phyloP scores from a whole-genome alignment of 345 rosid species.

The Citrus sp. region DNA sequence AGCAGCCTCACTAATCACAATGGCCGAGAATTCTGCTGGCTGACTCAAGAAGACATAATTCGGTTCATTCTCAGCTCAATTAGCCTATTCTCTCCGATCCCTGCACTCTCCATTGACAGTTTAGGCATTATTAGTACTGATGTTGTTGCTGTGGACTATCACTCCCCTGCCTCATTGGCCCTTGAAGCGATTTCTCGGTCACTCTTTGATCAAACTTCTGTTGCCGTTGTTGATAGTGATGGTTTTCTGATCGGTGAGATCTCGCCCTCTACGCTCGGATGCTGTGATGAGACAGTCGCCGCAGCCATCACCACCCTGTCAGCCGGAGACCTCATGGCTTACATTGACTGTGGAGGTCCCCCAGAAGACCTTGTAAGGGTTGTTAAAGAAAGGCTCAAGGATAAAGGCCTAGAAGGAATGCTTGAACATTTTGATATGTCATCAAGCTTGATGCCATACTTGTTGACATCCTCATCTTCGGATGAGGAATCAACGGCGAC shows the following conservation, averaged over 20 bases:
- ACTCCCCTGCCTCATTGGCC: constrained; percentile 61
- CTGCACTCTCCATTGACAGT: constrained; percentile 57
- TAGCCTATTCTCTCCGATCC: constrained; percentile 68
- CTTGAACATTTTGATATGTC: constrained; percentile 42
- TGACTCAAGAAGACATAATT: constrained; percentile 83
- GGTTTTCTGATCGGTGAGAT: constrained; percentile 70
- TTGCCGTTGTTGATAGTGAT: constrained; percentile 61
- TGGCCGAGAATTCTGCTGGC: constrained; percentile 83
- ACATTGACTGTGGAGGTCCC: constrained; percentile 80
- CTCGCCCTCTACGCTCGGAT: constrained; percentile 63
- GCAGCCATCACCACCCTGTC: constrained; percentile 73
- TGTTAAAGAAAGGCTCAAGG: constrained; percentile 50
- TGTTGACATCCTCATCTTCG: constrained; percentile 45
- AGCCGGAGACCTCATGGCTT: constrained; percentile 78
- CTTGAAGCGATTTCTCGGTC: constrained; percentile 46
- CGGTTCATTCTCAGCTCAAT: constrained; percentile 71
- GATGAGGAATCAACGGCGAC: constrained; percentile 55
- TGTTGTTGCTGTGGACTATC: constrained; percentile 47
- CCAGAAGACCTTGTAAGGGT: constrained; percentile 63
- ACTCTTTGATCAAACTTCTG: constrained; percentile 55
- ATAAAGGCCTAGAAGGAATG: constrained; percentile 44
- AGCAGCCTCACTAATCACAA: constrained; percentile 35
- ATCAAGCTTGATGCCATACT: constrained; percentile 14
- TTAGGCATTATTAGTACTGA: constrained; percentile 58
- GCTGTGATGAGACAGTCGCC: constrained; percentile 62